These are phyloP conservation scores for Fusarium torreyae DNA, from an alignment of 2,329 filamentous ascomycete species.

Conservation along the genomic window DNA sequence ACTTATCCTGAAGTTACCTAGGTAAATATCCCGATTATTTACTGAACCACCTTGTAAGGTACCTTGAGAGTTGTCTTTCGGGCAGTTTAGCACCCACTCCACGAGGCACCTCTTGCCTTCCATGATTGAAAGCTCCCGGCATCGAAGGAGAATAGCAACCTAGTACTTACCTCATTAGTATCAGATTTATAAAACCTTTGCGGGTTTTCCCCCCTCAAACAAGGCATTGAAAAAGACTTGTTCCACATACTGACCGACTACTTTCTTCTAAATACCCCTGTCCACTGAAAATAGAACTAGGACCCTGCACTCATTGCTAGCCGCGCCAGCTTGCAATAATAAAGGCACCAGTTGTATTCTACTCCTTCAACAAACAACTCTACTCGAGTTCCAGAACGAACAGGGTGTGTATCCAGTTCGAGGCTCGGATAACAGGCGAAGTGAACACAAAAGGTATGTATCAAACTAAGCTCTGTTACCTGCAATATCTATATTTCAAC, in stretches of 20 bases:
- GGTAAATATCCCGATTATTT: too few relatives aligned
- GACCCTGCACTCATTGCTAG: slow-evolving; percentile 26
- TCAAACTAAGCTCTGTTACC: not conserved
- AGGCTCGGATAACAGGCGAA: slow-evolving; percentile 6
- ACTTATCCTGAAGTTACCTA: too few relatives aligned
- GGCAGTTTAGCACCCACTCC: too few relatives aligned
- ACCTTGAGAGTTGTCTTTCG: too few relatives aligned
- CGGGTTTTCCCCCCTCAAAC: not conserved
- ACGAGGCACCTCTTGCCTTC: too few relatives aligned
- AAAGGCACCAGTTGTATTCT: slow-evolving; percentile 6
- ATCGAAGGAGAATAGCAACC: too few relatives aligned
- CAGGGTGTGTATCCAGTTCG: slow-evolving; percentile 1
- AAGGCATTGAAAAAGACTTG: not conserved
- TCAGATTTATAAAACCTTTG: not conserved
- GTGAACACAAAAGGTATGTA: slow-evolving; percentile 7
- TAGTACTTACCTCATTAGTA: not conserved
- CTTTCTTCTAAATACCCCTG: slow-evolving; percentile 9
- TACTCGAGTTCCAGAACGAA: slow-evolving; percentile 1
- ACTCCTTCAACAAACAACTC: slow-evolving; percentile 12
- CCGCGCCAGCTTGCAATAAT: slow-evolving; percentile 19
- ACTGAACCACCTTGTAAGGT: too few relatives aligned
- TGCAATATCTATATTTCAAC: not conserved
- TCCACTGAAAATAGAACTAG: slow-evolving; percentile 22
- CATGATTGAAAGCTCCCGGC: too few relatives aligned
- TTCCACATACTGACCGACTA: slow-evolving; percentile 16